Evolutionary conservation across 2,329 filamentous ascomycete genomes (phyloP).

Genomic region (Cytospora paraplurivora): DNA sequence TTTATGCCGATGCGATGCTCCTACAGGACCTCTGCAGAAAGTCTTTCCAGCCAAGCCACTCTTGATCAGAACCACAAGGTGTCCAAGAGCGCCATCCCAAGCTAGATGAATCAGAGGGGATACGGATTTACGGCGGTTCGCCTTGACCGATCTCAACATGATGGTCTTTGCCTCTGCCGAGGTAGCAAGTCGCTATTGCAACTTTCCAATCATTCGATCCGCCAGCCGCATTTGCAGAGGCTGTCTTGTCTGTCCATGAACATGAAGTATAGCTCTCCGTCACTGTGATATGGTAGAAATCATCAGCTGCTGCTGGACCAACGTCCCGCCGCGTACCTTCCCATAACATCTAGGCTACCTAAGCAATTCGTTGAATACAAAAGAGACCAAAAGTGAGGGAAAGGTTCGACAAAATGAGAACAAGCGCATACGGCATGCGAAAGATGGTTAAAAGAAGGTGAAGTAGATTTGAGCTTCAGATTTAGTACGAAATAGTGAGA

Average conservation of each 20-base stretch:
- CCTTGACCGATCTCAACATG: too few relatives aligned
- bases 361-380: background rate
- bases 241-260: background rate
- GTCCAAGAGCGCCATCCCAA: background rate
- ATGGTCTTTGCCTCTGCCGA: too few relatives aligned
- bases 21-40: background rate
- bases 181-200: background rate
- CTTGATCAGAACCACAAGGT: background rate
- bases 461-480: constrained; percentile 55
- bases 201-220: background rate
- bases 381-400: background rate
- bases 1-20: background rate
- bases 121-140: background rate
- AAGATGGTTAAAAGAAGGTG: constrained; percentile 1
- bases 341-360: background rate
- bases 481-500: constrained; percentile 54
- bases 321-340: background rate
- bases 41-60: background rate
- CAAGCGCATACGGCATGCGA: background rate
- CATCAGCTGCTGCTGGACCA: background rate
- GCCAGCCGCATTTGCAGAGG: background rate
- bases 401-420: background rate
- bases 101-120: background rate
- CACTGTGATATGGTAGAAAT: background rate
- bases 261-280: background rate